Evolutionary conservation across 805 yeast species (phyloP), one percentile per base, ranked within the genome.

Genomic region (Lipomyces orientalis): DNA sequence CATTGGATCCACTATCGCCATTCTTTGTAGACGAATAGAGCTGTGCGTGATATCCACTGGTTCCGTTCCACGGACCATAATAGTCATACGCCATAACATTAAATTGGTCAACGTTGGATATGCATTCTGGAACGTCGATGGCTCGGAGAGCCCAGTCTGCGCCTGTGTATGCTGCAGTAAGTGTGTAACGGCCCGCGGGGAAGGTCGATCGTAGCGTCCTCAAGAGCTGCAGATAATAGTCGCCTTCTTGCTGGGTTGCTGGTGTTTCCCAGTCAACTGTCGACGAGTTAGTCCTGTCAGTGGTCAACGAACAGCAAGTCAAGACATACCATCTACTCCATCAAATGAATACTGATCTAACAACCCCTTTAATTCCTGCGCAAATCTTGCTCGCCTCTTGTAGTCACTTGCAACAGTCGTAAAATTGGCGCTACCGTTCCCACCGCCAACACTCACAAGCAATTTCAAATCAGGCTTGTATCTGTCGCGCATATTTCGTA

Each of bases 31-130:
- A 81, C 1, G 82, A 82, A 64, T 83, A 85, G 70, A 91, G 75
- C 77, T 91, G 92, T 3, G 95, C 86, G 65, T 91, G 97, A 74
- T 85, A 88, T 1, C 84, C 88, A 0, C 89, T 85, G 2, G 61
- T 71, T 0, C 76, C 73, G 1, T 91, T 86, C 97, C 97, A 93
- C 9, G 85, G 81, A 0, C 97, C 98, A 1, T 87, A 80, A 74
- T 87, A 90, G 76, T 94, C 98, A 76, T 94, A 94, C 29, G 94
- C 87, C 98, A 94, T 94, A 66, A 94, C 76, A 76, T 93, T 93
- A 51, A 67, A 64, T 51, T 61, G 66, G 39, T 67, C 70, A 35
- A 67, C 65, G 19, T 34, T 37, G 19, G 37, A 35, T 5, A 63
- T 29, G 14, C 52, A 16, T 29, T 58, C 54, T 10, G 58, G 31